Evolutionary conservation across 768 basidiomycete genomes (phyloP).

Genomic region (Leccinum pellstonianum): DNA sequence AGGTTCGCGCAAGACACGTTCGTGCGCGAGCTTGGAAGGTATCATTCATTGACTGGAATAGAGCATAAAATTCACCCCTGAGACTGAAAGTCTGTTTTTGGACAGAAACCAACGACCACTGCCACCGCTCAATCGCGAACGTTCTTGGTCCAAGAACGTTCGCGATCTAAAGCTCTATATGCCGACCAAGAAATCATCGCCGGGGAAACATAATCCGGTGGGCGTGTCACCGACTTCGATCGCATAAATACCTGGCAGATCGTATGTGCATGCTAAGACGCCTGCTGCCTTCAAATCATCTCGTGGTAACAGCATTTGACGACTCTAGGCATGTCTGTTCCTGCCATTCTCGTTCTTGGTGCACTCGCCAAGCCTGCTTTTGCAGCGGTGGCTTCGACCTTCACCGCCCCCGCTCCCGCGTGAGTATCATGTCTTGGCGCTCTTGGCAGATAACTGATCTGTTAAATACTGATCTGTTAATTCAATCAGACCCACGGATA

Average conservation of each 20-base stretch:
- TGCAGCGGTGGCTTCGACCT: slow-evolving; percentile 22
- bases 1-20: slow-evolving; percentile 10
- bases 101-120: background rate
- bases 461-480: slow-evolving; percentile 1
- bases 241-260: slow-evolving; percentile 9
- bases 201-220: background rate
- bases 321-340: slow-evolving; percentile 8
- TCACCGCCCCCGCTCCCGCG: slow-evolving; percentile 24
- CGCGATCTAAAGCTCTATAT: background rate
- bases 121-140: background rate
- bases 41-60: background rate
- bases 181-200: background rate
- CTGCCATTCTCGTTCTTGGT: slow-evolving; percentile 14
- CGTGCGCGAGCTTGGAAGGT: background rate
- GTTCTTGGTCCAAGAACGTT: background rate
- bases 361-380: slow-evolving; percentile 14
- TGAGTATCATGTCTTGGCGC: slow-evolving; percentile 10
- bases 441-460: slow-evolving; percentile 2
- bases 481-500: slow-evolving; percentile 20
- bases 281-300: background rate
- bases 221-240: background rate
- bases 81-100: background rate
- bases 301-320: background rate
- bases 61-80: background rate
- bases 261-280: background rate